Percentiles rank a stretch among this genome's conserved stretches.
Evolutionary conservation across 2,329 filamentous ascomycete genomes (phyloP).

Genomic region (Colletotrichum viniferum): DNA sequence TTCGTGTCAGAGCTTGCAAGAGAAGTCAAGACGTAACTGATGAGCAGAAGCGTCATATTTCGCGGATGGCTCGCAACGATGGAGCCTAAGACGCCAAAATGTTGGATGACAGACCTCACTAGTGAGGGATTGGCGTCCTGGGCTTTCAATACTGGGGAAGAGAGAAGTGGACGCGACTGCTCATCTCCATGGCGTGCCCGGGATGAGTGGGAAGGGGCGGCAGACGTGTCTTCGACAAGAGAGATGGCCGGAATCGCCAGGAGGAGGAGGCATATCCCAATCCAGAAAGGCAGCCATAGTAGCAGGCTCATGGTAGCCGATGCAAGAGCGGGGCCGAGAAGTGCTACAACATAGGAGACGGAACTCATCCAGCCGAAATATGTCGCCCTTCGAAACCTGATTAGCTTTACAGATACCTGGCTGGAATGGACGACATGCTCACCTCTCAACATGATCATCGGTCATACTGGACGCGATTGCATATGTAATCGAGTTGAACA

Average conservation of each 20-base stretch:
- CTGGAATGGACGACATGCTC: conserved; percentile 15
- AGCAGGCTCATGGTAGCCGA: conserved; percentile 48
- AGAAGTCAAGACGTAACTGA: conserved; percentile 51
- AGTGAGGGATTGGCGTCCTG: conserved; percentile 25
- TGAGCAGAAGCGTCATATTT: conserved; percentile 47
- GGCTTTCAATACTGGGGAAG: conserved; percentile 42
- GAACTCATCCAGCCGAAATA: conserved; percentile 58
- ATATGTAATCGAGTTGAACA: conserved; percentile 55
- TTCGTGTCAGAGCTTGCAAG: conserved; percentile 57
- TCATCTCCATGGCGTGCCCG: conserved; percentile 28
- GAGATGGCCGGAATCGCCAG: conserved; percentile 35
- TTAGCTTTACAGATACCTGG: neutral
- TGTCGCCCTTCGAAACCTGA: conserved; percentile 38
- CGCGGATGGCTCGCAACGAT: conserved; percentile 41
- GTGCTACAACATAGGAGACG: conserved; percentile 49
- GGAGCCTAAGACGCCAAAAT: conserved; percentile 30
- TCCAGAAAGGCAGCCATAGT: conserved; percentile 47
- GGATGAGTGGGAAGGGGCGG: neutral
- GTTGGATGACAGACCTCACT: conserved; percentile 20
- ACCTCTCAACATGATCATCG: conserved; percentile 42
- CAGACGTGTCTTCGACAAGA: neutral
- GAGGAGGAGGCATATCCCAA: conserved; percentile 40
- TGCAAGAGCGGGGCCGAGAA: conserved; percentile 50
- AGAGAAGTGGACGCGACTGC: conserved; percentile 40
- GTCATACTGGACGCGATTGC: conserved; percentile 47